phyloP scores from a whole-genome alignment of 345 rosid species.

The Eucalyptus grandis region DNA sequence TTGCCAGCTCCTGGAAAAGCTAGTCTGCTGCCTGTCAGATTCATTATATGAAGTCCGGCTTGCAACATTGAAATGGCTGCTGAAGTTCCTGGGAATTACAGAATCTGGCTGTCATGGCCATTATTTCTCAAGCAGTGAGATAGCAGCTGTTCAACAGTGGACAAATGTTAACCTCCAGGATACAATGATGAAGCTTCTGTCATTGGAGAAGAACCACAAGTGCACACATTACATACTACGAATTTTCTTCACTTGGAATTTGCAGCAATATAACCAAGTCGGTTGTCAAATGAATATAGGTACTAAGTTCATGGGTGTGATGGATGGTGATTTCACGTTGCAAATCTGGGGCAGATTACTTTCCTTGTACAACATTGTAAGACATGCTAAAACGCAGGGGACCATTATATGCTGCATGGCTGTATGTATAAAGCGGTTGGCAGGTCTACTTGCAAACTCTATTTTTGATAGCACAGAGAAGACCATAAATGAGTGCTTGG shows the following conservation, averaged over 20 bases:
- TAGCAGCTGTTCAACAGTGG: constrained; percentile 48
- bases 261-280: constrained; percentile 36
- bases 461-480: constrained; percentile 4
- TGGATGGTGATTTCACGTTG: constrained; percentile 41
- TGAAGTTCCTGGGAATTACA: constrained; percentile 43
- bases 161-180: constrained; percentile 44
- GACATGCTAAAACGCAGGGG: constrained; percentile 56
- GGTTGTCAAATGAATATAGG: neutral
- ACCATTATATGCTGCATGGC: constrained; percentile 78
- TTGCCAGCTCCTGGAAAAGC: constrained; percentile 36
- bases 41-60: constrained; percentile 86
- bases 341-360: constrained; percentile 60
- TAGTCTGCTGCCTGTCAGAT: constrained; percentile 52
- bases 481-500: neutral
- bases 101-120: constrained; percentile 13
- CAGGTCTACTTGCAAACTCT: constrained; percentile 12
- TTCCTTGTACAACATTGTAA: constrained; percentile 37
- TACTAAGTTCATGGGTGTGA: constrained; percentile 34
- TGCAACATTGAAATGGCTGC: constrained; percentile 79
- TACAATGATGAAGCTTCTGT: constrained; percentile 44
- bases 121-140: constrained; percentile 15
- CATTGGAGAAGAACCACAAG: constrained; percentile 52
- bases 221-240: constrained; percentile 63
- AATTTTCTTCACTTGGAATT: constrained; percentile 79
- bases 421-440: constrained; percentile 52